Conservation (phyloP, 257 asterid genomes). For the Rehmannia glutinosa region DNA sequence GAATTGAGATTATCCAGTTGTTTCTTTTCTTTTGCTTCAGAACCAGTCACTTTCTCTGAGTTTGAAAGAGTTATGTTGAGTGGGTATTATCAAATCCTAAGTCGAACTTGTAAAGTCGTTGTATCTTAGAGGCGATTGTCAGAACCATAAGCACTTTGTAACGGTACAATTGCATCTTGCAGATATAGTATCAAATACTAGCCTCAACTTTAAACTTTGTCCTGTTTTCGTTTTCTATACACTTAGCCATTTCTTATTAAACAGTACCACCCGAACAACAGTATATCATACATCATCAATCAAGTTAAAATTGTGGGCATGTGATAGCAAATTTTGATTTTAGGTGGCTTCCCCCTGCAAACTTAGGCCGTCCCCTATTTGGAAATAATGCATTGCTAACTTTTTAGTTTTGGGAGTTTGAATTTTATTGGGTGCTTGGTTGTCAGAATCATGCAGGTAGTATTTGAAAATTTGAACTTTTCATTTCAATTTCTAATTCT, state of each 20-base stretch:
- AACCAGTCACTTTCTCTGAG: too few species aligned
- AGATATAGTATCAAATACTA: too few species aligned
- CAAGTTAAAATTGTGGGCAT: not conserved
- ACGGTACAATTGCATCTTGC: too few species aligned
- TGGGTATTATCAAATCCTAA: too few species aligned
- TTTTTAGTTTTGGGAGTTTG: not conserved
- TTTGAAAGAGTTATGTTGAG: not conserved
- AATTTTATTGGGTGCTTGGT: not conserved
- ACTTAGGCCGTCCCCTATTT: not conserved
- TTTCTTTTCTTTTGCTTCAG: too few species aligned
- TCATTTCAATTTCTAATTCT: not conserved
- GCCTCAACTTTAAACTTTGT: too few species aligned
- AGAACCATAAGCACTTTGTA: too few species aligned
- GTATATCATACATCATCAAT: not conserved
- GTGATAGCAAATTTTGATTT: not conserved
- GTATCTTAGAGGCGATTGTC: too few species aligned
- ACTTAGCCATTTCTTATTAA: too few species aligned
- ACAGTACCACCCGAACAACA: too few species aligned
- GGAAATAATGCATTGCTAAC: not conserved
- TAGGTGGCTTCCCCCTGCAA: not conserved
- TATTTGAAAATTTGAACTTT: constrained; percentile 12
- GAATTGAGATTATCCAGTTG: not conserved
- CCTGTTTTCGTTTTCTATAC: too few species aligned
- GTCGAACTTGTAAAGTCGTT: too few species aligned
- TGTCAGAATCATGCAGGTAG: not conserved